Evolutionary conservation across 345 rosid species (phyloP), one percentile per base, ranked within the genome.

Genomic region (Eucalyptus marginata): DNA sequence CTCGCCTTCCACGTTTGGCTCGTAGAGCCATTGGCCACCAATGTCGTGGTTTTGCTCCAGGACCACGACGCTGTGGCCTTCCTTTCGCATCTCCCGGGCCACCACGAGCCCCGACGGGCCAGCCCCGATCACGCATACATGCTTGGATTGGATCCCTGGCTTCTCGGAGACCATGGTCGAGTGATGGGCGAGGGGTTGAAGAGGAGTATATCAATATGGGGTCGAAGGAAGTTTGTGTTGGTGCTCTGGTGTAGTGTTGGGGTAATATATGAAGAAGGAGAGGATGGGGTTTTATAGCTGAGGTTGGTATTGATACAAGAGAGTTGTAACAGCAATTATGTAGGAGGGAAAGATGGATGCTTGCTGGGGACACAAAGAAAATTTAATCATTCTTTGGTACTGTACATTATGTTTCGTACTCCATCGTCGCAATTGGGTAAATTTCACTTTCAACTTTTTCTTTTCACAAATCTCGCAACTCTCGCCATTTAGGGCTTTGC

Each of bases 11-110:
- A 94, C 94, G 86, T 94, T 91, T 8, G 96, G 94, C 22, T 95
- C 93, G 58, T 96, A 97, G 81, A 96, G 81, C 99, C 99, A 97
- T 68, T 97, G 99, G 15, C 99, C 99, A 49, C 99, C 99, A 2
- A 97, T 93, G 56, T 96, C 99, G 24, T 94, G 95, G 91, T 92
- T 96, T 93, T 96, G 99, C 87, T 97, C 99, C 92, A 96, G 49
- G 1, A 96, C 96, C 86, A 95, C 96, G 90, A 92, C 98, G 2
- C 13, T 87, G 88, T 96, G 99, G 5, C 98, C 99, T 92, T 95
- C 98, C 90, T 96, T 96, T 88, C 95, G 94, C 62, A 97, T 90
- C 95, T 97, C 99, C 88, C 98, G 95, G 20, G 97, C 98, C 3
- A 96, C 95, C 85, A 95, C 99, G 54, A 97, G 93, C 85, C 99